Base-by-base conservation (phyloP, 176 grass and related monocot genomes). In the Bonia amplexicaulis region DNA sequence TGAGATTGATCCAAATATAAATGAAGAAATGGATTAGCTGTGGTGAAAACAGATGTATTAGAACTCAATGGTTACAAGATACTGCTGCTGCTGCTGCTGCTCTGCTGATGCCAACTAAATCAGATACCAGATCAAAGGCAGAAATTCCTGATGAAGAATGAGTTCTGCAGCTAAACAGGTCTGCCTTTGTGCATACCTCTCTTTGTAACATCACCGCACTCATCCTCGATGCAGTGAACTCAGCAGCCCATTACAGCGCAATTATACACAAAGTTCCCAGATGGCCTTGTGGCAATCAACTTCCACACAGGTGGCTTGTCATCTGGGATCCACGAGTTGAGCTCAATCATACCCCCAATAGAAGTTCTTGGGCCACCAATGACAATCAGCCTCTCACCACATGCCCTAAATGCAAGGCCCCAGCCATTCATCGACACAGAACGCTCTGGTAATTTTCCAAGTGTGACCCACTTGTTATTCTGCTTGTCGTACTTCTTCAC, bases 161-260 rank as follows among this genome's bases (percentile, higher is more conserved):
- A 83, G 16, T 20, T 55, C 31, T 86, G 49, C 48, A 48, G 63
- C 80, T 88, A 62, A 82, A 82, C 6, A 77, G 23, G 65, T 39
- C 55, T 69, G 86, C 71, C 64, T 70, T 82, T 69, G 70, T 52
- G 79, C 59, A 81, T 82, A 77, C 22, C 40, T 77, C 61, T 81
- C 13, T 70, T 76, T 75, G 37, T 67, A 81, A 75, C 39, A 76
- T 67, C 70, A 68, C 49, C 13, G 5, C 19, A 12, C 0, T 29
- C 60, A 81, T 64, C 13, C 37, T 82, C 48, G 69, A 75, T 48
- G 9, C 31, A 59, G 37, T 61, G 63, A 91, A 90, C 80, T 97
- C 87, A 97, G 89, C 94, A 97, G 49, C 94, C 85, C 94, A 97
- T 97, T 46, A 94, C 94, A 71, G 94, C 94, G 0, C 94, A 97